Evolutionary conservation across 371 early-diverging fungal species (phyloP).

Genomic region (Fennellomyces sp.): DNA sequence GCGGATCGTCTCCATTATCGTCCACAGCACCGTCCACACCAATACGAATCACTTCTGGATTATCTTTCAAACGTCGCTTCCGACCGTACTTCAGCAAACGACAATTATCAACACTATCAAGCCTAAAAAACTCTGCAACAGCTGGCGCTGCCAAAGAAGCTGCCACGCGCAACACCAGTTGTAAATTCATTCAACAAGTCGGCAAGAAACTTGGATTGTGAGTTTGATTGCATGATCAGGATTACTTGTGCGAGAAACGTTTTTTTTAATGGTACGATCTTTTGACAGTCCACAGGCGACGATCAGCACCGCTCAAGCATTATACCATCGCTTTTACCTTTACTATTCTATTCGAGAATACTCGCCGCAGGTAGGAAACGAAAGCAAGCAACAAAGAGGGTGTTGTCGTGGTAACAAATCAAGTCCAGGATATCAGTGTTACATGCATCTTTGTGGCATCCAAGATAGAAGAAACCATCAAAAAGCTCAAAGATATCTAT

Average conservation of each 20-base stretch:
- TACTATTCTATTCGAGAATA: slow-evolving; percentile 60
- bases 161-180: slow-evolving; percentile 33
- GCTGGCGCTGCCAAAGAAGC: slow-evolving; percentile 29
- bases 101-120: slow-evolving; percentile 35
- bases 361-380: slow-evolving; percentile 30
- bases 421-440: slow-evolving; percentile 54
- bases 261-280: background rate
- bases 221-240: background rate
- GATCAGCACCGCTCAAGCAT: slow-evolving; percentile 71
- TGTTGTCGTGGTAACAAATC: background rate
- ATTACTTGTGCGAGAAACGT: background rate
- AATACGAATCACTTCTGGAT: slow-evolving; percentile 32
- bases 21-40: slow-evolving; percentile 31
- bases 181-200: slow-evolving; percentile 54
- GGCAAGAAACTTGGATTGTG: slow-evolving; percentile 54
- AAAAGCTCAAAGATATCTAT: slow-evolving; percentile 75
- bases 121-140: slow-evolving; percentile 26
- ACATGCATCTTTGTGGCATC: slow-evolving; percentile 77
- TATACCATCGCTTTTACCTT: slow-evolving; percentile 73
- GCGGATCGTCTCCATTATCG: slow-evolving; percentile 27
- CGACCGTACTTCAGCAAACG: slow-evolving; percentile 47
- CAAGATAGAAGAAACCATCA: slow-evolving; percentile 80
- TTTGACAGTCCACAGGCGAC: slow-evolving; percentile 70
- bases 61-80: slow-evolving; percentile 37
- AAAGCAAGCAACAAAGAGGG: background rate